Evolutionary conservation across 2,329 filamentous ascomycete genomes (phyloP).

Genomic region (Fusarium torreyae): DNA sequence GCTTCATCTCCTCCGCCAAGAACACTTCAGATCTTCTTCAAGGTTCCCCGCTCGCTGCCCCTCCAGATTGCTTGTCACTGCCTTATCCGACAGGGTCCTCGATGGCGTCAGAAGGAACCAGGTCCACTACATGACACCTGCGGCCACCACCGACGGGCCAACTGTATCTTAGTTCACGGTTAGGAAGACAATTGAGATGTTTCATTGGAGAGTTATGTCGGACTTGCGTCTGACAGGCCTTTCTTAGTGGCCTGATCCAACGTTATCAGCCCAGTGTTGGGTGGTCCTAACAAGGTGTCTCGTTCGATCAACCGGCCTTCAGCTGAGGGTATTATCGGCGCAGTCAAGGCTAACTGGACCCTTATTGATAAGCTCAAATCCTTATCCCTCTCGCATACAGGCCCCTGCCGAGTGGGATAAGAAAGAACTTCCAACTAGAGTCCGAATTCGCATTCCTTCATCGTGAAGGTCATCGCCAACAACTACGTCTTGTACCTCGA

Average conservation of each 20-base stretch:
- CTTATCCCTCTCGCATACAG: background rate
- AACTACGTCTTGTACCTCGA: too few relatives aligned
- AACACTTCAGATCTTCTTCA: slow-evolving; percentile 1
- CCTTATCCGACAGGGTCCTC: slow-evolving; percentile 21
- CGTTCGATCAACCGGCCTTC: slow-evolving; percentile 2
- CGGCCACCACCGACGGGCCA: slow-evolving; percentile 39
- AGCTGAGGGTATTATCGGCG: slow-evolving; percentile 2
- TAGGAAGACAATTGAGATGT: background rate
- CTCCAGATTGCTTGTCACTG: slow-evolving; percentile 14
- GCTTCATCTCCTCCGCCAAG: background rate
- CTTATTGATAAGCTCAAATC: background rate
- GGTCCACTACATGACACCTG: slow-evolving; percentile 28
- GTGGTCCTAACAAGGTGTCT: background rate
- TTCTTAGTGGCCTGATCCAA: slow-evolving; percentile 11
- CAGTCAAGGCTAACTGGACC: background rate
- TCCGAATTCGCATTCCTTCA: too few relatives aligned
- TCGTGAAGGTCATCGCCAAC: too few relatives aligned
- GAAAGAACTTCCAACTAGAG: background rate
- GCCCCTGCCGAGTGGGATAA: slow-evolving; percentile 24
- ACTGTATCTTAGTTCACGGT: background rate
- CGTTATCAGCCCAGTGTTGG: background rate
- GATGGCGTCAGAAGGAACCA: slow-evolving; percentile 43
- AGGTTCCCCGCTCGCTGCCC: slow-evolving; percentile 25
- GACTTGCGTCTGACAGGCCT: slow-evolving; percentile 5
- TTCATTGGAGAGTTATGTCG: slow-evolving; percentile 22